phyloP scores from a whole-genome alignment of 371 early-diverging fungal species.

The Rhizopus arrhizus region DNA sequence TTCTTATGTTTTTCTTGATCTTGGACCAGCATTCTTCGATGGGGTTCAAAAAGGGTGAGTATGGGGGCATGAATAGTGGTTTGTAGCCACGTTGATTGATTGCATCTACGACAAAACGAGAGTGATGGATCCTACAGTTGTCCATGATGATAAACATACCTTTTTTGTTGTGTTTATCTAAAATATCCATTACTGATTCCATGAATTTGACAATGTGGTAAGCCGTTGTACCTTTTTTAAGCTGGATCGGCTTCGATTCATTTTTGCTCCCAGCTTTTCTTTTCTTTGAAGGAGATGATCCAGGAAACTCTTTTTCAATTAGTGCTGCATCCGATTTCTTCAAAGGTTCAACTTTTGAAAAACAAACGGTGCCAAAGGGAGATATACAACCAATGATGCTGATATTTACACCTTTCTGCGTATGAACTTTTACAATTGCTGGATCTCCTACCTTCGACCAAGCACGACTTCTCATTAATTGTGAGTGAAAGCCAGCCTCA shows the following conservation, averaged over 20 bases:
- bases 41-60: slow-evolving; percentile 21
- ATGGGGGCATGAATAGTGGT: slow-evolving; percentile 11
- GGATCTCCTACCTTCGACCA: slow-evolving; percentile 12
- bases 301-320: slow-evolving; percentile 17
- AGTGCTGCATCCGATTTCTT: slow-evolving; percentile 10
- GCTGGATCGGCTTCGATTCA: slow-evolving; percentile 9
- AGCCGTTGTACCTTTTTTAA: slow-evolving; percentile 13
- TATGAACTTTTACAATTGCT: slow-evolving; percentile 18
- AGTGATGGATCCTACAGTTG: not conserved
- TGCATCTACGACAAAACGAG: slow-evolving; percentile 5
- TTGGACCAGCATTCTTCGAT: slow-evolving; percentile 24
- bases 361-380: no score
- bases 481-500: slow-evolving; percentile 18
- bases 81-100: slow-evolving; percentile 12
- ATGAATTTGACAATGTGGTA: slow-evolving; percentile 9
- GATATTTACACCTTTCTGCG: slow-evolving; percentile 12
- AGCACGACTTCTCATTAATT: slow-evolving; percentile 18
- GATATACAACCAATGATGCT: slow-evolving; percentile 20
- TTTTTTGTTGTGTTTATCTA: no score
- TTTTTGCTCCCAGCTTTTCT: slow-evolving; percentile 13
- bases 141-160: slow-evolving; percentile 10
- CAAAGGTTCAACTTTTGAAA: slow-evolving; percentile 15
- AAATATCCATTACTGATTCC: slow-evolving; percentile 10
- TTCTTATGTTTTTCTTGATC: slow-evolving; percentile 11
- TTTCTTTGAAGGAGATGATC: slow-evolving; percentile 15